A percentile compares a stretch with the other conserved stretches of the same genome.
phyloP scores from a whole-genome alignment of 2,329 filamentous ascomycete genomes.

The Aspergillus phoenicis region DNA sequence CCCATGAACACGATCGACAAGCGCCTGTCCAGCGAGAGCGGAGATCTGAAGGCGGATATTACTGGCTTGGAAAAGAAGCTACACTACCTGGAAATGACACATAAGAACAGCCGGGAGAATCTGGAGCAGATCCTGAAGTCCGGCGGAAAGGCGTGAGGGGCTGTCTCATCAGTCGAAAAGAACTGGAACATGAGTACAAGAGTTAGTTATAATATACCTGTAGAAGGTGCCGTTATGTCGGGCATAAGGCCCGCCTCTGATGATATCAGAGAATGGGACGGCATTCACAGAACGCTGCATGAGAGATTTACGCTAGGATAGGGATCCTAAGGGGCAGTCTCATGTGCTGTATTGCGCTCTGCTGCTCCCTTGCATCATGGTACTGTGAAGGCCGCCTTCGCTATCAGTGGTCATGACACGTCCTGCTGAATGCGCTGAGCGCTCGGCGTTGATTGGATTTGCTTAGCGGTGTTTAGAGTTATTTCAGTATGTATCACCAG shows the following conservation, averaged over 20 bases:
- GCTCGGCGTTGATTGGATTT: not conserved
- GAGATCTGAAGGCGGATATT: constrained; percentile 75
- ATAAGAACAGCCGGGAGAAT: constrained; percentile 89
- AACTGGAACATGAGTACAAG: not conserved
- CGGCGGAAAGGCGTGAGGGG: constrained; percentile 41
- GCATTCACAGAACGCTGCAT: not conserved
- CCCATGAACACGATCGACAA: constrained; percentile 72
- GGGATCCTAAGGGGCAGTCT: not conserved
- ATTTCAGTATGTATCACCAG: not conserved
- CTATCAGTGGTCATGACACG: not conserved
- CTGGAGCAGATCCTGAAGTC: constrained; percentile 82
- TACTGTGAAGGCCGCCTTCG: not conserved
- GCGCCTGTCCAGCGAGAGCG: constrained; percentile 73
- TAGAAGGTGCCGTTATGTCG: not conserved
- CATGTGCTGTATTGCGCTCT: not conserved
- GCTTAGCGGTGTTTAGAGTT: not conserved
- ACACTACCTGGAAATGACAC: constrained; percentile 90
- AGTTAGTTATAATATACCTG: not conserved
- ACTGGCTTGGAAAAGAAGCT: constrained; percentile 83
- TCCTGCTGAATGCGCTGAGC: not conserved
- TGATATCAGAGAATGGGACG: not conserved
- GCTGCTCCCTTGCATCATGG: not conserved
- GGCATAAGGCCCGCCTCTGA: not conserved
- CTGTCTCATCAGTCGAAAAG: not conserved
- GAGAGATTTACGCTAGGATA: not conserved